Base-by-base conservation (phyloP, 176 grass and related monocot species). In the Elymus sibiricus region DNA sequence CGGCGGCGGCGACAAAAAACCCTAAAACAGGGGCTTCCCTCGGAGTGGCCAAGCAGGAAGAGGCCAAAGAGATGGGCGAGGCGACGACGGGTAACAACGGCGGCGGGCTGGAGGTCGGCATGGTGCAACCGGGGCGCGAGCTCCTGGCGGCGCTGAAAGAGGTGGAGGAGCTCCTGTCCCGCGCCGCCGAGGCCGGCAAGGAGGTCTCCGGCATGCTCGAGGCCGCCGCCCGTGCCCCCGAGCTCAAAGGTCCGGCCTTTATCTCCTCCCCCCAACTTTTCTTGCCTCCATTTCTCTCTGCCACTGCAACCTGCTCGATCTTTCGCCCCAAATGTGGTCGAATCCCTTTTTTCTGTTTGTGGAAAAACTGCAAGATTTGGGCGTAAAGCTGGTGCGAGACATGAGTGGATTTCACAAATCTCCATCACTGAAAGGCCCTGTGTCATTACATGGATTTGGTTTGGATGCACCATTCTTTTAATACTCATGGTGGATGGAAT, bases 181-280 rank as follows among this genome's bases (percentile, higher is more conserved):
- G 92, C 42, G 94, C 92, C 25, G 86, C 88, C 59, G 88, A 94
- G 82, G 93, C 94, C 21, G 86, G 90, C 1, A 95, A 96, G 88
- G 97, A 98, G 73, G 87, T 98, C 4, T 87, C 94, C 38, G 82
- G 84, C 60, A 98, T 98, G 97, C 94, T 98, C 4, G 97, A 98
- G 80, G 94, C 91, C 5, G 82, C 81, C 47, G 79, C 90, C 34
- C 90, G 86, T 64, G 72, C 86, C 79, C 93, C 92, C 5, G 96
- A 98, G 15, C 82, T 80, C 46, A 98, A 96, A 98, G 97, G 97
- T 96, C 86, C 38, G 28, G 70, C 79, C 86, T 94, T 98, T 89
- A 51, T 58, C 81, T 8, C 62, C 49, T 25, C 66, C 76, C 68
- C 76, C 11, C 62, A 75, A 35, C 26, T 69, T 74, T 22, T 43